A percentile compares a stretch with the other conserved stretches of the same genome.
Conservation (phyloP, 2,329 filamentous ascomycete genomes). For the Calonectria montana region DNA sequence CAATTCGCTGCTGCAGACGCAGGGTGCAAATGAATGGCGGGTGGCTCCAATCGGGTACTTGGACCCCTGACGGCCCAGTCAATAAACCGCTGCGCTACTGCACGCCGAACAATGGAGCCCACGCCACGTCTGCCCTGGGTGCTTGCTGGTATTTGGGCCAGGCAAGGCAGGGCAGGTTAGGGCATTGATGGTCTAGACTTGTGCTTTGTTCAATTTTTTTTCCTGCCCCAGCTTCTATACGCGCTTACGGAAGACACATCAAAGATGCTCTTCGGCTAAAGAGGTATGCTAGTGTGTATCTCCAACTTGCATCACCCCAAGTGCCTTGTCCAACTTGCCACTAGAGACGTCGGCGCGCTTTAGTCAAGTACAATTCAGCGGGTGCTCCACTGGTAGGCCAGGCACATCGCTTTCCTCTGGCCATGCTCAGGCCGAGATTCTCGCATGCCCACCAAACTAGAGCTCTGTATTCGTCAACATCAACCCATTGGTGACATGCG, state of each 20-base stretch:
- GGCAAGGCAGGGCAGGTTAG: neutral
- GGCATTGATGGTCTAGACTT: neutral
- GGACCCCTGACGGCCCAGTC: slow-evolving; percentile 32
- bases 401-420: neutral
- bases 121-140: neutral
- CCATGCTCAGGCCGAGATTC: neutral
- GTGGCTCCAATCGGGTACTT: neutral
- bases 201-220: neutral
- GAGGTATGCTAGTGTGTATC: neutral
- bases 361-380: slow-evolving; percentile 7
- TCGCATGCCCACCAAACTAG: neutral
- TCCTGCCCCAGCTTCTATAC: neutral
- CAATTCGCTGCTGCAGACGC: neutral
- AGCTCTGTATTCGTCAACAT: neutral
- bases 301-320: neutral
- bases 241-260: too few relatives aligned
- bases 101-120: slow-evolving; percentile 28
- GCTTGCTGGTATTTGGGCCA: neutral
- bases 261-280: neutral
- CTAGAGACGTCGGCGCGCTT: neutral
- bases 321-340: neutral
- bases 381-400: neutral
- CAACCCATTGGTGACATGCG: neutral
- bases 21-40: neutral
- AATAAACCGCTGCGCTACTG: slow-evolving; percentile 45